Conservation (phyloP, 768 basidiomycete genomes). For the Trametes punicea region DNA sequence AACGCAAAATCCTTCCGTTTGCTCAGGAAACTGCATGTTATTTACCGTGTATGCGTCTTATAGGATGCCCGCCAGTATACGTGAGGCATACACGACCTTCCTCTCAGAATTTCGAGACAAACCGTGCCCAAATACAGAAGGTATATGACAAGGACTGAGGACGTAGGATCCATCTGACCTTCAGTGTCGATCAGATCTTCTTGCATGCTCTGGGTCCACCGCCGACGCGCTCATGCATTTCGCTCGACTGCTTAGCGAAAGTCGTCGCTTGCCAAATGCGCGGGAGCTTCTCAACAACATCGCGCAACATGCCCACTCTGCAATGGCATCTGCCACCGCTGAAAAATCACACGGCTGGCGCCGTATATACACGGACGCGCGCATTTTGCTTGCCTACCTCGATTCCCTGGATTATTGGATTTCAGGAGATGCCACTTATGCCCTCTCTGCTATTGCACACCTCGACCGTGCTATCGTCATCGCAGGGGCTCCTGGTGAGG, state of each 20-base stretch:
- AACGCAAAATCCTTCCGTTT: neutral
- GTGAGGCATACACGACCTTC: neutral
- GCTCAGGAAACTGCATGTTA: neutral
- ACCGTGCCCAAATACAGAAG: neutral
- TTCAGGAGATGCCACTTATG: conserved; percentile 22
- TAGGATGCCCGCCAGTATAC: conserved; percentile 2
- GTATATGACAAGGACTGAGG: neutral
- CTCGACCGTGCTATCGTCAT: conserved; percentile 84
- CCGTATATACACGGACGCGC: conserved; percentile 73
- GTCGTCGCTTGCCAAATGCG: neutral
- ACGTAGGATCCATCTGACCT: neutral
- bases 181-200: neutral
- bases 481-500: conserved; percentile 68
- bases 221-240: neutral
- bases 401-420: conserved; percentile 22
- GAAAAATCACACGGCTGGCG: conserved; percentile 49
- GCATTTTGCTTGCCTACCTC: conserved; percentile 52
- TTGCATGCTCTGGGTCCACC: neutral
- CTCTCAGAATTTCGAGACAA: neutral
- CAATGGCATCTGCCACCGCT: conserved; percentile 43
- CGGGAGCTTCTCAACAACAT: conserved; percentile 37
- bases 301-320: conserved; percentile 44
- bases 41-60: neutral
- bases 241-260: neutral
- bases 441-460: conserved; percentile 47